Evolutionary conservation across 2,329 filamentous ascomycete genomes (phyloP), one percentile per base, ranked within the genome.

Genomic region (Clonostachys solani): DNA sequence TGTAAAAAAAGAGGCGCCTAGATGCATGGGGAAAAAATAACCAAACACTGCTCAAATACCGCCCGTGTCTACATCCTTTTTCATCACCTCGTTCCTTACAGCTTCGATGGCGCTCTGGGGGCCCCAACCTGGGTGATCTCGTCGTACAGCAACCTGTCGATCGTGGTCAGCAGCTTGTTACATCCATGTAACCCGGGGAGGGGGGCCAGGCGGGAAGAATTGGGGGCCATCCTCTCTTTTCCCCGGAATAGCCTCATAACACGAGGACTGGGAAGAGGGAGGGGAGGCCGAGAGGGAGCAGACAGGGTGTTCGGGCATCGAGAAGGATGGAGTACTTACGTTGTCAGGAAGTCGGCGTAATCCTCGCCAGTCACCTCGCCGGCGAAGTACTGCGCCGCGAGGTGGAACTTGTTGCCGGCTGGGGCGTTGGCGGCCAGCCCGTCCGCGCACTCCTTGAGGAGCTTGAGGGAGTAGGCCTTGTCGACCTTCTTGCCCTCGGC

Each of bases 331-430:
- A 33, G 47, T 45, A 73, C 86, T 78, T 75, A 89, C 84, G 74
- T 72, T 8, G 90, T 96, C 74, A 99, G 71, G 74, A 97, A 97
- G 68, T 99, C 94, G 12, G 92, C 91, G 67, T 97, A 97, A 57
- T 96, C 92, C 76, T 97, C 94, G 48, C 94, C 94, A 4, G 92
- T 97, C 49, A 97, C 87, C 77, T 99, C 94, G 42, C 82, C 76
- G 34, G 89, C 83, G 63, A 97, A 96, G 73, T 97, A 97, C 70
- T 95, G 86, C 2, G 89, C 89, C 1, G 94, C 94, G 46, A 96
- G 79, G 50, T 86, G 83, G 73, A 78, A 96, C 77, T 96, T 96
- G 77, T 96, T 94, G 48, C 91, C 91, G 75, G 88, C 87, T 44
- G 85, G 81, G 3, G 83, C 91, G 66, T 88, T 88, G 54, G 81